Base-by-base conservation (phyloP, 2,329 filamentous ascomycete genomes). In the Stemphylium vesicarium region DNA sequence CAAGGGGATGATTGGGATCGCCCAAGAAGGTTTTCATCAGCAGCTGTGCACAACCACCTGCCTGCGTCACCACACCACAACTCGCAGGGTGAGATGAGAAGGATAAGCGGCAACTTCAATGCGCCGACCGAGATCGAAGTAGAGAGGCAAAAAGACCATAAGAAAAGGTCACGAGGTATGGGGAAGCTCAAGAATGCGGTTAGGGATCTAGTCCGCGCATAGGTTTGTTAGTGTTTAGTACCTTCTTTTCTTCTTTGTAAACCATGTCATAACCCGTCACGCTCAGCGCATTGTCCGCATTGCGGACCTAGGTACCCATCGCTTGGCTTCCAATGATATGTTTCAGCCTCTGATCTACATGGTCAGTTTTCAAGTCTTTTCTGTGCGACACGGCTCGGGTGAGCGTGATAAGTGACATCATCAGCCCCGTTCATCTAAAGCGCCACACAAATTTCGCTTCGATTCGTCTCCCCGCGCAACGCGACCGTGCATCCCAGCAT, bases 81-180 rank as follows among this genome's bases (percentile, higher is more conserved):
- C 4, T 43, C 46, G 22, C 59, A 42, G n/a, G 35, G 47, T 37
- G 62, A 65, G 38, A 46, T 65, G 8, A 53, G 48, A 22, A 49
- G 61, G 38, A 43, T 70, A 42, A 68, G 65, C 45, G 67, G 62
- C 12, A 64, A 64, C 10, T 71, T 71, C 53, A 70, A 71, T 33
- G 60, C 65, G 9, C 68, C 68, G n/a, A 71, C 68, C 12, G 24
- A 62, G 11, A 51, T 66, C 7, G 66, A 70, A 39, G 47, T 71
- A 2, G 57, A 65, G 50, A 55, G 60, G 41, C 51, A 64, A 12
- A 64, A 53, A 4, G 50, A 58, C 35, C 38, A 59, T n/a, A 50
- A 39, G 8, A 61, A 49, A 29, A 50, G 55, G 29, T 43, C 46
- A 33, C 60, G 55, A 29, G 50, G 60, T 24, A 50, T 63, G 15